Base-by-base conservation (phyloP, 306 rosid genomes). In the Trifolium dubium region DNA sequence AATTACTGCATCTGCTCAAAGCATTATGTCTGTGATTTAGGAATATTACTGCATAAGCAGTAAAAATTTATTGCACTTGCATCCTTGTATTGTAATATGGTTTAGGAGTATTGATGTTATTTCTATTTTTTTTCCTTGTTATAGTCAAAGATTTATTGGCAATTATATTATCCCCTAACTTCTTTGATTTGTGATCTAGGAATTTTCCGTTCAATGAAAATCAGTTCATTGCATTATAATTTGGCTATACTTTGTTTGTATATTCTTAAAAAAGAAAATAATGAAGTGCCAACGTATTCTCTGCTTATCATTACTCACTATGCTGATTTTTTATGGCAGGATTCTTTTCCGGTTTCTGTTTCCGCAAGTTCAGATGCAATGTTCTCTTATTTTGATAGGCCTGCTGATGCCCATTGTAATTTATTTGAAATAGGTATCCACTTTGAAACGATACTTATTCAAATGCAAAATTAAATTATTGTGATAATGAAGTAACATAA, bases 281-380 rank as follows among this genome's bases (percentile, higher is more conserved):
- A 28, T 10, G 46, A 39, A 53, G 28, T 46, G 13, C 18, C 14
- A 10, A 61, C 11, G 14, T 28, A 50, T 23, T 41, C 54, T 34
- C 58, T 67, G 31, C 34, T 76, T 61, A 31, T 13, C 69, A 40
- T 31, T 61, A 60, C 39, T 67, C 34, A 65, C 13, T n/a, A 9
- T 67, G 58, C 9, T 74, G 37, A 37, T 69, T 63, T 69, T 46
- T 82, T 67, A 32, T 78, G 30, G 31, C 80, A 78, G 86, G 83
- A 56, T 69, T 73, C 41, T 43, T 46, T 58, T 4, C 29, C 29
- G 10, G 18, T 64, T 32, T 40, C 59, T 73, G 18, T 46, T 54
- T 5, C 77, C 17, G 67, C 67, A 5, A 28, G 50, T 64, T 64
- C 61, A 31, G 63, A 64, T 64, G 6, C 61, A 11, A 18, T 64